These are phyloP conservation scores for Schoenoplectus triqueter DNA, from an alignment of 202 grass and related monocot genomes.

Conservation along the genomic window DNA sequence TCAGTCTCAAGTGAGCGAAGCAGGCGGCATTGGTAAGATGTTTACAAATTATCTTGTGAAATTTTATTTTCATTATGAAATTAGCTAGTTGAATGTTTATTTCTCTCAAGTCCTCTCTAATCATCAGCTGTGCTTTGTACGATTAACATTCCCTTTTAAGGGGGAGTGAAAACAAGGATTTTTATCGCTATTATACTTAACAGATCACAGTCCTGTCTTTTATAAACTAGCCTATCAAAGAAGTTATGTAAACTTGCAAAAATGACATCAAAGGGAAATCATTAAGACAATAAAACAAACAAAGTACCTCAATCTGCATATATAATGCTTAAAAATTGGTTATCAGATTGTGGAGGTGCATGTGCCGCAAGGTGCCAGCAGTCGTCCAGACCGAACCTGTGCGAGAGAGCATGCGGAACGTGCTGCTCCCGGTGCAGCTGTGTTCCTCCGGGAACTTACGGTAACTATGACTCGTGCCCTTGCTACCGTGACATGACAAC, in stretches of 20 bases:
- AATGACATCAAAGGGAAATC: not conserved
- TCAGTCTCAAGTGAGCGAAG: slow-evolving; percentile 14
- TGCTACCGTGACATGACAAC: slow-evolving; percentile 48
- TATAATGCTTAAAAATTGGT: not conserved
- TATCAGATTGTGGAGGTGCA: slow-evolving; percentile 42
- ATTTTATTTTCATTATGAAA: no score
- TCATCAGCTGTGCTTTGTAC: no score
- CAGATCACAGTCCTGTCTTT: not conserved
- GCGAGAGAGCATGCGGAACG: slow-evolving; percentile 44
- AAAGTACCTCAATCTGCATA: not conserved
- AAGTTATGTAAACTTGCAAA: not conserved
- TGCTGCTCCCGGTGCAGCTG: slow-evolving; percentile 54
- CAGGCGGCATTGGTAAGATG: slow-evolving; percentile 17
- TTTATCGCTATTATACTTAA: no score
- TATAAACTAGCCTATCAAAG: not conserved
- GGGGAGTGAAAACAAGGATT: no score
- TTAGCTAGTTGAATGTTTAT: no score
- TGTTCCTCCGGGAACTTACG: slow-evolving; percentile 38
- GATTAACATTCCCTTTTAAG: no score
- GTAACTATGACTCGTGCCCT: slow-evolving; percentile 45
- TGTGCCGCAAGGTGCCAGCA: slow-evolving; percentile 34
- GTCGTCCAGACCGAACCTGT: slow-evolving; percentile 47
- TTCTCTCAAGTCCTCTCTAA: no score
- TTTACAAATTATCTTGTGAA: not conserved
- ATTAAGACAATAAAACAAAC: not conserved